These are phyloP conservation scores for Aspergillus tamarii DNA, from an alignment of 2,329 filamentous ascomycete species.

Conservation along the genomic window DNA sequence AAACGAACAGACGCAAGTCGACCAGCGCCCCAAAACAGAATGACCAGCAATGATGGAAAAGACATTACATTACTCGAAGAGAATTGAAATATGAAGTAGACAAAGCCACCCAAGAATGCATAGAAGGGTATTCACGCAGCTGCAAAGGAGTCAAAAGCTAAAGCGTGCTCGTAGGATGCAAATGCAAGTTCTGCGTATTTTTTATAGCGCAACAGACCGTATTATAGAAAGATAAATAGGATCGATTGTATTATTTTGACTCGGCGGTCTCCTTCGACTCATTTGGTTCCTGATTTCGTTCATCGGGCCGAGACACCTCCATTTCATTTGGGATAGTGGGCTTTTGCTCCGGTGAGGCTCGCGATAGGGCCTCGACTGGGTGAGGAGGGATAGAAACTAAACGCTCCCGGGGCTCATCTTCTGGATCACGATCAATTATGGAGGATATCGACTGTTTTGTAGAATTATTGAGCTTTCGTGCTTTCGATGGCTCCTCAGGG, in stretches of 20 bases:
- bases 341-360: slow-evolving; percentile 20
- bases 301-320: slow-evolving; percentile 15
- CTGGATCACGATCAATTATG: slow-evolving; percentile 41
- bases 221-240: slow-evolving; percentile 11
- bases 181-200: slow-evolving; percentile 18
- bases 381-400: slow-evolving; percentile 23
- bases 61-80: slow-evolving; percentile 26
- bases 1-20: slow-evolving; percentile 21
- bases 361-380: slow-evolving; percentile 22
- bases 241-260: slow-evolving; percentile 21
- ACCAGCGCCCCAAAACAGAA: slow-evolving; percentile 15
- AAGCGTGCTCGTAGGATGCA: slow-evolving; percentile 23
- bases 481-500: slow-evolving; percentile 19
- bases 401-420: slow-evolving; percentile 28
- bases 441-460: slow-evolving; percentile 45
- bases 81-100: slow-evolving; percentile 14
- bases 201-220: slow-evolving; percentile 4
- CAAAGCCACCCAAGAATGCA: slow-evolving; percentile 21
- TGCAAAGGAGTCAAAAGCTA: slow-evolving; percentile 14
- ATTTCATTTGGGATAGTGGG: slow-evolving; percentile 13
- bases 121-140: slow-evolving; percentile 26
- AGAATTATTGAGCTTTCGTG: slow-evolving; percentile 30
- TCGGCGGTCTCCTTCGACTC: slow-evolving; percentile 28
- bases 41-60: slow-evolving; percentile 10
- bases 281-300: slow-evolving; percentile 29